A percentile compares a stretch with the other conserved stretches of the same genome.
Conservation (phyloP, 768 basidiomycete species). For the Rhodotorula kratochvilovae region DNA sequence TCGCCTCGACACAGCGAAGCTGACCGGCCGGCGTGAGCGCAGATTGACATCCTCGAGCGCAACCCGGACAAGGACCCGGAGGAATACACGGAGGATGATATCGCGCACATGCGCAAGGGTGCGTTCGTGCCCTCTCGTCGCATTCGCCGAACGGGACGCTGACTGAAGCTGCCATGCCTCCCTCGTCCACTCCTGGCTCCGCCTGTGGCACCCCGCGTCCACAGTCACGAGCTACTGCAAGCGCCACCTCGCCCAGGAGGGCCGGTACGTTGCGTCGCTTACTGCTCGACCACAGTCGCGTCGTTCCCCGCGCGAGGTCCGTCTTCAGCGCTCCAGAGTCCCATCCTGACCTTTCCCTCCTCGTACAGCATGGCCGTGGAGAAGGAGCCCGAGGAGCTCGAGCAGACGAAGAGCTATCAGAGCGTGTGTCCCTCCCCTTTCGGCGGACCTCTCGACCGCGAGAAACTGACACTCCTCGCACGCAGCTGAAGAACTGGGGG, state of each 20-base stretch:
- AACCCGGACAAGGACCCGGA: slow-evolving; percentile 47
- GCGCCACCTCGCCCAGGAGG: slow-evolving; percentile 46
- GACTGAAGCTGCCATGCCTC: neutral
- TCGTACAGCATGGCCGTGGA: slow-evolving; percentile 57
- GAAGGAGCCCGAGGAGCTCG: slow-evolving; percentile 61
- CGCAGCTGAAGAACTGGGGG: slow-evolving; percentile 17
- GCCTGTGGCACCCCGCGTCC: too few relatives aligned
- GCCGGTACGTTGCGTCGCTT: neutral
- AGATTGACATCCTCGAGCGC: slow-evolving; percentile 47
- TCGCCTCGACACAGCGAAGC: neutral
- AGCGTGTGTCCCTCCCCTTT: neutral
- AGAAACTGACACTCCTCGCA: neutral
- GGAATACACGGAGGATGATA: slow-evolving; percentile 49
- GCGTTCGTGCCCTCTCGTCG: neutral
- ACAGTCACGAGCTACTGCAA: slow-evolving; percentile 49
- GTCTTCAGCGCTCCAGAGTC: too few relatives aligned
- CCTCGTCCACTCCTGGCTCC: neutral
- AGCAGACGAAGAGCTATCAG: slow-evolving; percentile 19
- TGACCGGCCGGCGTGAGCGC: neutral
- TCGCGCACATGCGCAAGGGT: slow-evolving; percentile 47
- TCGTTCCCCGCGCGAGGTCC: too few relatives aligned
- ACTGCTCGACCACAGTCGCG: too few relatives aligned
- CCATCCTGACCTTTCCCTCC: too few relatives aligned
- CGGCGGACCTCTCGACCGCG: too few relatives aligned
- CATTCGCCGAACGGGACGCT: neutral